Base-by-base conservation (phyloP, 2,329 filamentous ascomycete genomes). In the Xylaria hypoxylon region DNA sequence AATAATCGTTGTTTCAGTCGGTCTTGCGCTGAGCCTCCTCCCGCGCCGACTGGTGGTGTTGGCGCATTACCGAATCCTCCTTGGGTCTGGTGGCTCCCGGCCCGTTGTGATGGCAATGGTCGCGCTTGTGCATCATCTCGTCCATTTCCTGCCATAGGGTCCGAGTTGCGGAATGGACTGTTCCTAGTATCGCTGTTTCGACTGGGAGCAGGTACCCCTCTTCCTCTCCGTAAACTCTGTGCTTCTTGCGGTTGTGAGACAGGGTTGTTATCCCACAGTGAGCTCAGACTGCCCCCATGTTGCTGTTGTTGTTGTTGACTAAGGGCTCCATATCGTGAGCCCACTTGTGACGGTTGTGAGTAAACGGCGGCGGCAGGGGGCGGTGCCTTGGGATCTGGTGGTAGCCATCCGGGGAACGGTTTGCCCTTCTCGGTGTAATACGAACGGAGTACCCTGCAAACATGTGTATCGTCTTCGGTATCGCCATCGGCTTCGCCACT, bases 381-480 rank as follows among this genome's bases (percentile, higher is more conserved):
- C 47, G 89, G 88, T 3, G 87, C 88, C 80, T 93, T 95, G n/a
- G 93, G 94, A 78, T 97, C 93, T 5, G 92, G 90, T 7, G 94
- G 93, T 7, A 98, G 89, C 95, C 96, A 98, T 72, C 84, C 81
- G 0, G 96, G 96, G 69, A 94, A 92, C 1, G 89, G 85, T 24
- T 90, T 89, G 72, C 91, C 92, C 77, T 96, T 96, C 79, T 98
- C 94, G 58, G 85, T 88, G 84, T 99, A 98, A 85, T 98, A 97
- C 73, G 89, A 91, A 74, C 96, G 92, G 28, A 99, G 88, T 40
- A 97, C 94, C 74, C 96, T 92, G 80, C 93, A 96, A 75, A 98
- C 92, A 82, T 98, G 94, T 2, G 94, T 96, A 82, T 97, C 93
- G 82, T 98, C 94, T 80, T 96, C 87, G 69, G 89, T 90, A 76